Base-by-base conservation (phyloP, 2,329 filamentous ascomycete species). In the Stagonosporopsis vannaccii region DNA sequence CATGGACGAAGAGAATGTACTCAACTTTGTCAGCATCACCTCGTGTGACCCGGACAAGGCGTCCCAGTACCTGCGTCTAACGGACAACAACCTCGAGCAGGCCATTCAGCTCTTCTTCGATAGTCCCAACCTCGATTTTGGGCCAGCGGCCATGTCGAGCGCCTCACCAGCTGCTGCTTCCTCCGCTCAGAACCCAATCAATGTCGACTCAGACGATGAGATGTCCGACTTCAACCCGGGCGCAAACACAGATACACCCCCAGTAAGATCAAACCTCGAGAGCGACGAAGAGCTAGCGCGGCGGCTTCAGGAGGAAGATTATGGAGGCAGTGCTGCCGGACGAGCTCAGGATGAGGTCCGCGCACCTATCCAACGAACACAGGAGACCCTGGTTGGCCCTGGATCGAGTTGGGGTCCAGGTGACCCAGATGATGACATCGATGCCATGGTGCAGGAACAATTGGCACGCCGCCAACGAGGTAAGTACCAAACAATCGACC, bases 251-350 rank as follows among this genome's bases (percentile, higher is more conserved):
- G 60, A 60, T 26, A 61, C 58, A 11, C 65, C 65, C 13, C 69
- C 71, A 26, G 41, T 62, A 20, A 64, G 47, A 17, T 55, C 62
- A 42, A 67, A 65, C 44, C 86, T 90, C 63, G 93, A 97, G 61
- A 92, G 97, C 69, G 95, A 99, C 70, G 93, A 92, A 48, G 93
- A 91, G 39, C 94, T 98, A 87, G 95, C 95, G 6, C 87, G 93
- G 74, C 86, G 91, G 54, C 77, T 99, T 57, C 95, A 99, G 75
- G 90, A 99, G 70, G 92, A 99, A 76, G 84, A 97, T 71, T 98
- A 97, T 68, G 84, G 85, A 32, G 66, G 60, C n/a, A 48, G 64
- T n/a, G 79, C 78, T 59, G 68, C 73, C 44, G 73, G 74, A 20
- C 78, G 73, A 75, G 57, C 26, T 11, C 42, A 65, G 49, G 33